A percentile compares a stretch with the other conserved stretches of the same genome.
These are phyloP conservation scores for Saturnispora gosingensis DNA, from an alignment of 805 yeast species.

Conservation along the genomic window DNA sequence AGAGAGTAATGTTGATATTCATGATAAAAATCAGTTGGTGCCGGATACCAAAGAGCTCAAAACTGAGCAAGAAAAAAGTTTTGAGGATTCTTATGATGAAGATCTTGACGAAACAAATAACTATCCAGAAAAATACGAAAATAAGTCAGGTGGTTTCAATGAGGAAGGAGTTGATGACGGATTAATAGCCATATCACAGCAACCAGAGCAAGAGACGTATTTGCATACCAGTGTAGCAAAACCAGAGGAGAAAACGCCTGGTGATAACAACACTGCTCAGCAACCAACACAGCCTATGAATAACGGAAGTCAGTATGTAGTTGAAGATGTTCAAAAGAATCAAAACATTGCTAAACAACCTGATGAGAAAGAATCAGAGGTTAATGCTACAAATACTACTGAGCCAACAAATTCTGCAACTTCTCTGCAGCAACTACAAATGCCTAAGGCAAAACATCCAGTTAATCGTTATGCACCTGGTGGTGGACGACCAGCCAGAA, in stretches of 20 bases:
- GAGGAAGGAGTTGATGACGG: no score
- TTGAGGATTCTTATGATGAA: not conserved
- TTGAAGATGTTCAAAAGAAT: not conserved
- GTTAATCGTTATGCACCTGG: slow-evolving; percentile 1
- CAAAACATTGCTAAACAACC: not conserved
- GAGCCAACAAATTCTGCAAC: not conserved
- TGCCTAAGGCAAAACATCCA: not conserved
- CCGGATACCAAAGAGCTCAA: no score
- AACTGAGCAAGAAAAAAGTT: not conserved
- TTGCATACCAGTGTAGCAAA: not conserved
- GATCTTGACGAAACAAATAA: not conserved
- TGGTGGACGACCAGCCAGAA: not conserved
- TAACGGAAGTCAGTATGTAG: no score
- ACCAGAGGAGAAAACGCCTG: not conserved
- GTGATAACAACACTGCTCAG: not conserved
- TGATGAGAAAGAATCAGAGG: not conserved
- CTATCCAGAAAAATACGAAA: not conserved
- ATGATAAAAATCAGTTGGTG: not conserved
- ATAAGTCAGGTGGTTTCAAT: not conserved
- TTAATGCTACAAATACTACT: not conserved
- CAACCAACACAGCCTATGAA: not conserved
- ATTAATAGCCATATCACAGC: not conserved
- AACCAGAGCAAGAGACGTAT: not conserved
- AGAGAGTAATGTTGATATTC: not conserved
- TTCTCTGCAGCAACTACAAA: not conserved